Base-by-base conservation (phyloP, 1,284 basidiomycete species). In the Trametes sp. region DNA sequence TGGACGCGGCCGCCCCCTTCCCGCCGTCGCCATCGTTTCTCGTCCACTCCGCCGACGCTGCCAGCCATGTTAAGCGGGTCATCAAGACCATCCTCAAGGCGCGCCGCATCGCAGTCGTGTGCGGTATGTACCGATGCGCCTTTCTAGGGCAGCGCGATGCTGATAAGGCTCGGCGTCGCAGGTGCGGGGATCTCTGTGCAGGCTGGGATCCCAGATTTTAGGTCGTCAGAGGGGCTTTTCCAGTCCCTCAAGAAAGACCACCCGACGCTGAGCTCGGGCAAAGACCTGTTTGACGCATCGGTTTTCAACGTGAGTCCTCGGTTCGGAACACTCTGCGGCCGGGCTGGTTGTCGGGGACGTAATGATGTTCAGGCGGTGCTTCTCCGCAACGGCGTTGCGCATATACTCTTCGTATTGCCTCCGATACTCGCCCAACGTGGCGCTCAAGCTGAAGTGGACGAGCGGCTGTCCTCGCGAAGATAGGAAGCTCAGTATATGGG, bases 181-280 rank as follows among this genome's bases (percentile, higher is more conserved):
- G 95, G 95, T 64, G 96, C 96, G 55, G 96, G 96, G 33, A 94
- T 98, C 65, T 96, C 94, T 54, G 95, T 96, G 2, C 86, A 89
- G 42, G 93, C 94, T 57, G 91, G 93, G 50, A 98, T 98, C 50
- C 95, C 96, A 33, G 96, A 98, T 78, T 98, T 98, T 76, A 83
- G 96, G 67, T 95, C 93, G 1, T 78, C 90, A 5, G 86, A 87
- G 46, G 95, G 95, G 23, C 80, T 98, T 28, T 97, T 97, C 75
- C 87, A 89, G 69, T 84, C 85, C 50, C 77, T 90, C 68, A 95
- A 93, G 76, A 85, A 87, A 72, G 90, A 92, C 70, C 89, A 95
- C 74, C 90, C 92, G 0, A 85, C 81, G 24, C 78, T 94, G 72
- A 81, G 84, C 45, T 90, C 90, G 3, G 94, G 95, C 19, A 95